phyloP scores from a whole-genome alignment of 2,329 filamentous ascomycete genomes.

The Colletotrichum spinosum region DNA sequence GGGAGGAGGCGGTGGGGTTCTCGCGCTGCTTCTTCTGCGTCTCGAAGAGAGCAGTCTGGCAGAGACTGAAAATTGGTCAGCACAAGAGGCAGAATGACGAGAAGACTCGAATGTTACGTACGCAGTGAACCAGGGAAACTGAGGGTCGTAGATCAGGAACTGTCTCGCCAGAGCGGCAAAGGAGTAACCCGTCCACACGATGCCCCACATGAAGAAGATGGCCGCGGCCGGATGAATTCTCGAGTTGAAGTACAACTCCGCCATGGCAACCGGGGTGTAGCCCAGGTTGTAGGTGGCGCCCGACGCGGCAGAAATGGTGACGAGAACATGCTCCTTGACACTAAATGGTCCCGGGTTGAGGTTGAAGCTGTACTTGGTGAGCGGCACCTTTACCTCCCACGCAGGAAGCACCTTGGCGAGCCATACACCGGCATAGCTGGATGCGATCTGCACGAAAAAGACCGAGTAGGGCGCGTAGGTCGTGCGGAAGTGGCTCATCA shows the following conservation, averaged over 20 bases:
- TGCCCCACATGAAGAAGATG: constrained; percentile 70
- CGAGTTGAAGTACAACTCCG: constrained; percentile 67
- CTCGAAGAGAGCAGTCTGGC: constrained; percentile 69
- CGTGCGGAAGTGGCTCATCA: constrained; percentile 51
- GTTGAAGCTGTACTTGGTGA: constrained; percentile 62
- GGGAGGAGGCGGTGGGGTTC: constrained; percentile 59
- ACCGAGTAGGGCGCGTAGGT: constrained; percentile 45
- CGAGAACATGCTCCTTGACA: constrained; percentile 61
- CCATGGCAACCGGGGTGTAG: constrained; percentile 47
- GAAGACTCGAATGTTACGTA: neutral
- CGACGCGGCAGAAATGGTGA: constrained; percentile 61
- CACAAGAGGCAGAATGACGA: neutral
- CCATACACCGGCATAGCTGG: constrained; percentile 65
- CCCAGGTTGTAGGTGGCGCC: constrained; percentile 62
- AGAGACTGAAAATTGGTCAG: constrained; percentile 45
- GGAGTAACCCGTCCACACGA: constrained; percentile 67
- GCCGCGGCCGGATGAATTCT: constrained; percentile 64
- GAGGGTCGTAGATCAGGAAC: constrained; percentile 68
- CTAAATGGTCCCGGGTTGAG: constrained; percentile 57
- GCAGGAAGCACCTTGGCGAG: constrained; percentile 62
- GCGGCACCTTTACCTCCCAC: constrained; percentile 58
- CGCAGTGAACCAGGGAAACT: constrained; percentile 46
- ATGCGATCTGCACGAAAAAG: constrained; percentile 64
- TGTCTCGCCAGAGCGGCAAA: constrained; percentile 69
- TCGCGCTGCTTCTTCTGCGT: constrained; percentile 65